A percentile compares a stretch with the other conserved stretches of the same genome.
Evolutionary conservation across 2,329 filamentous ascomycete genomes (phyloP).

Genomic region (Hansfordia pulvinata): DNA sequence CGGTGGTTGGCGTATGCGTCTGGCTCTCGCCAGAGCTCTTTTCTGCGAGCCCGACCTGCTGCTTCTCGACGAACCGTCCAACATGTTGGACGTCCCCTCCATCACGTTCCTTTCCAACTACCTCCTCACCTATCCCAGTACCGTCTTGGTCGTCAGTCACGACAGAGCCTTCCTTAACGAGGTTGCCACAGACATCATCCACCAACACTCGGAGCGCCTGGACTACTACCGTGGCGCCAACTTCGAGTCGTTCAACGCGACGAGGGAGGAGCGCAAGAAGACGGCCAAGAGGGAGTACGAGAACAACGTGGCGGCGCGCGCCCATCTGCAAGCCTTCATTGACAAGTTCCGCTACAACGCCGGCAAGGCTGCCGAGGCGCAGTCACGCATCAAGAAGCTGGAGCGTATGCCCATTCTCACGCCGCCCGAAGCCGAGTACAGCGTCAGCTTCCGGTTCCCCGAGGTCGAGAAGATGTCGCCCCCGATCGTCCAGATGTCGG

Average conservation of each 20-base stretch:
- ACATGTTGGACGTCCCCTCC: conserved; percentile 99
- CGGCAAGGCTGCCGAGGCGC: conserved; percentile 94
- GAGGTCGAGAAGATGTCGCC: conserved; percentile 96
- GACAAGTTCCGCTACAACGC: conserved; percentile 99
- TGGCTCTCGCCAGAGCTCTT: conserved; percentile 84
- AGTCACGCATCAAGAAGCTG: conserved; percentile 97
- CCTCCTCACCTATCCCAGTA: conserved; percentile 86
- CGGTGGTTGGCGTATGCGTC: conserved; percentile 98
- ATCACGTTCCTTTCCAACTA: conserved; percentile 97
- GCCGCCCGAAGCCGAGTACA: conserved; percentile 85
- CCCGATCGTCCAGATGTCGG: conserved; percentile 94
- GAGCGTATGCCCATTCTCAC: conserved; percentile 93
- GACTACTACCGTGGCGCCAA: conserved; percentile 99
- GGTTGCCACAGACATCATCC: conserved; percentile 96
- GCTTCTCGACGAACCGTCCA: conserved; percentile 95
- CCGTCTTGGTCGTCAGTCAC: conserved; percentile 92
- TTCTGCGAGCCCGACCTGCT: conserved; percentile 97
- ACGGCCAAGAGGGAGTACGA: conserved; percentile 95
- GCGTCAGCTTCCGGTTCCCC: conserved; percentile 91
- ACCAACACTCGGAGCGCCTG: conserved; percentile 91
- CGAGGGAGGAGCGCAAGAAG: conserved; percentile 93
- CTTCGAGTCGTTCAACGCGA: conserved; percentile 95
- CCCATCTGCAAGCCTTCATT: conserved; percentile 94
- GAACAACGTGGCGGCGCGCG: conserved; percentile 89
- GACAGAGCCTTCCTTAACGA: conserved; percentile 98